phyloP scores from a whole-genome alignment of 441 rosid species.

The Arabidopsis hybrid region DNA sequence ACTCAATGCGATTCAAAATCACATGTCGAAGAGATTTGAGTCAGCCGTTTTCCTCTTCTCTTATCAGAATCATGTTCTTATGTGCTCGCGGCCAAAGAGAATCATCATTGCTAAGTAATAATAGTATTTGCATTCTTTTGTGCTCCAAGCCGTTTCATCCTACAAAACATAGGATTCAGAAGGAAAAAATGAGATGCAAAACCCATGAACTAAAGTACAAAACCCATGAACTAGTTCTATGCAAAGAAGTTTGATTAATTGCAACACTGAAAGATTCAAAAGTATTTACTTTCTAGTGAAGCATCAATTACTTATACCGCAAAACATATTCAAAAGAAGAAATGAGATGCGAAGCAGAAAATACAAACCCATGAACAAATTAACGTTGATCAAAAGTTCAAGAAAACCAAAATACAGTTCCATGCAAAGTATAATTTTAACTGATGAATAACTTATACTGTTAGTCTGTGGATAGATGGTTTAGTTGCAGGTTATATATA shows the following conservation, averaged over 20 bases:
- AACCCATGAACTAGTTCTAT: not conserved
- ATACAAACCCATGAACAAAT: not conserved
- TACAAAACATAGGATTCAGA: conserved; percentile 37
- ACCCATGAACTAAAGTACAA: conserved; percentile 4
- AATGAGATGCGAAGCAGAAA: not conserved
- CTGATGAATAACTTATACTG: not conserved
- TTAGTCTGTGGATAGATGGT: not conserved
- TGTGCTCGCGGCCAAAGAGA: conserved; percentile 5
- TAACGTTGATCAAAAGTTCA: not conserved
- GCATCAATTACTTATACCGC: not conserved
- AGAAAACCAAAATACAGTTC: not conserved
- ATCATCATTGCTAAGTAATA: not conserved
- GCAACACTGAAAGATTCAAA: not conserved
- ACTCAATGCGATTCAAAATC: not conserved
- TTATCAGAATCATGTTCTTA: conserved; percentile 15
- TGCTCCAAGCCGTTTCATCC: conserved; percentile 45
- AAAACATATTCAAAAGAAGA: not conserved
- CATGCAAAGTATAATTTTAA: not conserved
- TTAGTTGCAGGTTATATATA: not conserved
- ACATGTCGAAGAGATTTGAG: conserved; percentile 2
- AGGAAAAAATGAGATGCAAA: conserved; percentile 3
- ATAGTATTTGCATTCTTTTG: conserved; percentile 5
- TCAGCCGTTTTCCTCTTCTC: conserved; percentile 7
- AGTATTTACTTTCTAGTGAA: not conserved
- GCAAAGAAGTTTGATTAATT: not conserved